phyloP scores from a whole-genome alignment of 495 filamentous ascomycete genomes.

The Tuber umbilicatum region DNA sequence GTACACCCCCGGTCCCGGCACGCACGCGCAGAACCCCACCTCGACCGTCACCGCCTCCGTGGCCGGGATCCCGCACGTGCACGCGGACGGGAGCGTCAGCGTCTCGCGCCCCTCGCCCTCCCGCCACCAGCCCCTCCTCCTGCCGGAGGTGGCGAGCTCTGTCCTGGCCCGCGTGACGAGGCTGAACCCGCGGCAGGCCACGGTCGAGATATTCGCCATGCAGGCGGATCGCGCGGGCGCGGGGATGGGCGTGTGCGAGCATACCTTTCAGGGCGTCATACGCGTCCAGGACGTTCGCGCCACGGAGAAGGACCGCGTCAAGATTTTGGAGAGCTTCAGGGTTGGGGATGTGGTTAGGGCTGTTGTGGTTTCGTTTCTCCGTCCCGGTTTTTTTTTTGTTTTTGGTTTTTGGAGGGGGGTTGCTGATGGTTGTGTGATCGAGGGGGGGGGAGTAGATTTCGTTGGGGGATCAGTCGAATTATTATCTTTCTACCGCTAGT shows the following conservation, averaged over 20 bases:
- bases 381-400: not conserved
- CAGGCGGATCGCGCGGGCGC: slow-evolving; percentile 34
- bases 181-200: slow-evolving; percentile 73
- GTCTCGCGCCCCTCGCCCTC: slow-evolving; percentile 61
- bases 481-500: slow-evolving; percentile 80
- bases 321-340: slow-evolving; percentile 82
- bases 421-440: not conserved
- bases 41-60: not conserved
- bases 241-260: slow-evolving; percentile 46
- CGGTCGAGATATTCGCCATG: slow-evolving; percentile 72
- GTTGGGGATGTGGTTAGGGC: slow-evolving; percentile 90
- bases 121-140: slow-evolving; percentile 16
- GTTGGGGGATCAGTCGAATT: slow-evolving; percentile 85
- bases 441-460: slow-evolving; percentile 54
- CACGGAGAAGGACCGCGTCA: slow-evolving; percentile 91
- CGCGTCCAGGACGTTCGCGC: slow-evolving; percentile 77
- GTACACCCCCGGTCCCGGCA: slow-evolving; percentile 69
- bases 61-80: not conserved
- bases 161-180: slow-evolving; percentile 81
- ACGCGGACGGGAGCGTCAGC: not conserved
- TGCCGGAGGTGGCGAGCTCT: slow-evolving; percentile 70
- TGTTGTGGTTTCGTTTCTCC: slow-evolving; percentile 53
- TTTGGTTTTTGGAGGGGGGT: not conserved
- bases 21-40: slow-evolving; percentile 23
- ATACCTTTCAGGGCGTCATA: slow-evolving; percentile 50